A percentile compares a stretch with the other conserved stretches of the same genome.
Conservation (phyloP, 345 rosid genomes). For the Sonneratia alba region DNA sequence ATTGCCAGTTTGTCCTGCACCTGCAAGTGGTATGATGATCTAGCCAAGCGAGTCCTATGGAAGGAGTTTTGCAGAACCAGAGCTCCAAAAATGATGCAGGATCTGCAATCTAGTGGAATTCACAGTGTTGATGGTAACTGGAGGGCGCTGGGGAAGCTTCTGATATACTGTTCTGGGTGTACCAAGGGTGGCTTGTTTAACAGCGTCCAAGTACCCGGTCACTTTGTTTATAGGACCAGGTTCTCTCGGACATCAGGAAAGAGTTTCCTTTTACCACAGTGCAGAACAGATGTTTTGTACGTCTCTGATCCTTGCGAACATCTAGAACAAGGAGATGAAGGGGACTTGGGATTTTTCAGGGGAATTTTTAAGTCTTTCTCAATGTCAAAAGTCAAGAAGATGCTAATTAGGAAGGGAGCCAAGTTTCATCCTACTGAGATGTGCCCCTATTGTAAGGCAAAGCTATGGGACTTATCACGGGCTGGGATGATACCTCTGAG, state of each 20-base stretch:
- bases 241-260: constrained; percentile 92
- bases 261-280: constrained; percentile 84
- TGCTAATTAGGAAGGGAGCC: constrained; percentile 59
- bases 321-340: constrained; percentile 92
- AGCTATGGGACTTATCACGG: constrained; percentile 85
- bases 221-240: constrained; percentile 76
- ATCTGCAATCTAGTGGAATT: constrained; percentile 85
- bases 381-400: constrained; percentile 60
- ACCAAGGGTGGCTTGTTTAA: constrained; percentile 64
- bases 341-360: constrained; percentile 93
- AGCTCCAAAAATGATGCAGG: constrained; percentile 90
- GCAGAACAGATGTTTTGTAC: constrained; percentile 75
- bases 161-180: constrained; percentile 86
- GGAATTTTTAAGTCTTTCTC: constrained; percentile 88
- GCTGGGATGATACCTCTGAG: constrained; percentile 91
- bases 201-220: constrained; percentile 67
- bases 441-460: constrained; percentile 93
- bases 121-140: constrained; percentile 95
- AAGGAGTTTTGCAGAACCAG: constrained; percentile 85
- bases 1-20: constrained; percentile 68
- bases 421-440: constrained; percentile 72
- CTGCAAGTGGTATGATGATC: constrained; percentile 97
- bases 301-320: constrained; percentile 99
- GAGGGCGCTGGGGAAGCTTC: constrained; percentile 93
- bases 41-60: constrained; percentile 86